These are phyloP conservation scores for Coelomomyces lativittatus DNA, from an alignment of 371 early-diverging fungal genomes.

Conservation along the genomic window DNA sequence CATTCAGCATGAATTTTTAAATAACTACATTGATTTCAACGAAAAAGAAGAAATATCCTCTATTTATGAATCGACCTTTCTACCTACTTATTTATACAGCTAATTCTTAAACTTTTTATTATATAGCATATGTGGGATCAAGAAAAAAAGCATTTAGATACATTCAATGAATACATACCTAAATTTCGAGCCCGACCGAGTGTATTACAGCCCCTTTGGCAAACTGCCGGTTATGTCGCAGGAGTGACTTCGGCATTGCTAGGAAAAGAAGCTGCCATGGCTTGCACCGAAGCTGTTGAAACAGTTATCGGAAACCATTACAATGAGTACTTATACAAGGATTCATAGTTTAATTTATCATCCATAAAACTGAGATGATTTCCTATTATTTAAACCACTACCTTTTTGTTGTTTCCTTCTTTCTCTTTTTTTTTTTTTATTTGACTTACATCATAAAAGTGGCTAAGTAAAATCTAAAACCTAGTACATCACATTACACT, in stretches of 20 bases:
- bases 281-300: conserved; percentile 94
- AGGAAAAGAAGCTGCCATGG: conserved; percentile 90
- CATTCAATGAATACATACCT: conserved; percentile 55
- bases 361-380: neutral
- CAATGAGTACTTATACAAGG: conserved; percentile 54
- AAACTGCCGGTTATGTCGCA: conserved; percentile 64
- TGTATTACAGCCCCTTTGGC: conserved; percentile 65
- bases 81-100: too few relatives aligned
- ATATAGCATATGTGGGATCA: conserved; percentile 94
- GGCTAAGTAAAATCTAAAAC: too few relatives aligned
- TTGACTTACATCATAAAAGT: too few relatives aligned
- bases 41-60: too few relatives aligned
- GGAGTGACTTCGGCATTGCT: conserved; percentile 73
- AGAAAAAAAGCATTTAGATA: conserved; percentile 61
- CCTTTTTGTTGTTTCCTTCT: too few relatives aligned
- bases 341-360: neutral
- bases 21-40: neutral
- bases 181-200: conserved; percentile 70
- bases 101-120: too few relatives aligned
- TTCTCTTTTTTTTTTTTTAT: too few relatives aligned
- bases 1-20: neutral
- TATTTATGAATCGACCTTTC: too few relatives aligned
- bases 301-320: conserved; percentile 92
- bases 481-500: too few relatives aligned
- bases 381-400: too few relatives aligned